Evolutionary conservation across 2,329 filamentous ascomycete genomes (phyloP), one percentile per base, ranked within the genome.

Genomic region (Aspergillus sp.): DNA sequence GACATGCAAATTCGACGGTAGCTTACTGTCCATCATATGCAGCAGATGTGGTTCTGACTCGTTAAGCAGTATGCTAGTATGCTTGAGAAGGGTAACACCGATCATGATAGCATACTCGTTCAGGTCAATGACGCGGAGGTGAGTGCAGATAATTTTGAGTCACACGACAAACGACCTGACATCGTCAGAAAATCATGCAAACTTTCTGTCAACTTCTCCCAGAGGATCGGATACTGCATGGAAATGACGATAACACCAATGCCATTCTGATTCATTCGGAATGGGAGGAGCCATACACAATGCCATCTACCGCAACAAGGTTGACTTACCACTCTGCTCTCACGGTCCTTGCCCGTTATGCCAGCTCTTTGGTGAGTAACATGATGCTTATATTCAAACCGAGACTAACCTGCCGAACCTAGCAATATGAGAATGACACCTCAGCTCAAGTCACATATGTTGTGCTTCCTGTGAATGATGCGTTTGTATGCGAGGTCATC

Each of bases 321-420:
- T 76, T 96, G 47, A 95, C 87, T 0, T 94, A 89, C 63, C 79
- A 82, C 40, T 86, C 88, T 44, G 89, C 89, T 51, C 76, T 94
- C 10, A 77, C 81, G 10, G 79, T 92, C 2, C 78, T 97, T 14
- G 80, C 84, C 3, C 84, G 84, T 52, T 96, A 93, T 65, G 83
- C 87, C 3, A 83, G 85, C 3, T 87, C 85, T 4, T 73, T 96
- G 32, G 75, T 78, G 60, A 64, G 73, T 53, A 8, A 20, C 7
- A 38, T 51, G n/a, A n/a, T 19, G 24, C 19, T 22, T 26, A 38
- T 33, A 22, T 13, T 17, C 35, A 49, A 40, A 47, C 59, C 26
- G 26, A 30, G 10, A 7, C 9, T 30, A 11, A 30, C 26, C n/a
- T n/a, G n/a, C n/a, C n/a, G 42, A 40, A 4, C 56, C 24, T 48